A percentile compares a stretch with the other conserved stretches of the same genome.
phyloP scores from a whole-genome alignment of 1,284 basidiomycete species.

The Cryptococcus sp. region DNA sequence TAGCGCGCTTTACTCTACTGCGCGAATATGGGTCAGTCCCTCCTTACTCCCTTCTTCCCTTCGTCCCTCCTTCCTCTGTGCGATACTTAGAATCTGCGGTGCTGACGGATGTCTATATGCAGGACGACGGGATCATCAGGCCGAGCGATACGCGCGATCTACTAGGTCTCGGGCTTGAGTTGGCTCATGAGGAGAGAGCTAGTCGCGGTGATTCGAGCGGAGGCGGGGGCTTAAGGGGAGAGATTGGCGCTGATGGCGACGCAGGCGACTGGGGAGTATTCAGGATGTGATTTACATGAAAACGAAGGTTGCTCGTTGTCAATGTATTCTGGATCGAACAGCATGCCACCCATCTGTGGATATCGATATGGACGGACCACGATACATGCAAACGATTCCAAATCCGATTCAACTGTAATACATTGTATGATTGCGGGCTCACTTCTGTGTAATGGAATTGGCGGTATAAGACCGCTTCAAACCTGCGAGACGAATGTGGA shows the following conservation, averaged over 20 bases:
- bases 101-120: not conserved
- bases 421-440: too few species aligned
- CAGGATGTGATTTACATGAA: slow-evolving; percentile 67
- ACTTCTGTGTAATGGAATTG: too few species aligned
- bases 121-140: slow-evolving; percentile 88
- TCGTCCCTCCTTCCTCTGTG: too few species aligned
- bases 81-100: not conserved
- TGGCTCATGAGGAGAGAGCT: slow-evolving; percentile 60
- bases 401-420: too few species aligned
- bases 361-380: too few species aligned
- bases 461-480: too few species aligned
- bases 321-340: too few species aligned
- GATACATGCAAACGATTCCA: too few species aligned
- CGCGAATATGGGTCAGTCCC: slow-evolving; percentile 69
- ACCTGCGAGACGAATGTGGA: too few species aligned
- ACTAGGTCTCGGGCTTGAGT: slow-evolving; percentile 77
- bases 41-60: not conserved
- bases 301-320: too few species aligned
- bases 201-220: slow-evolving; percentile 49
- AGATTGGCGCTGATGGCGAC: slow-evolving; percentile 71
- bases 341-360: too few species aligned
- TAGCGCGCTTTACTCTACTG: slow-evolving; percentile 80
- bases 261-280: slow-evolving; percentile 81
- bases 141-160: slow-evolving; percentile 88
- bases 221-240: slow-evolving; percentile 41